Conservation (phyloP, 1,284 basidiomycete species). For the Kalmanozyma brasiliensis region DNA sequence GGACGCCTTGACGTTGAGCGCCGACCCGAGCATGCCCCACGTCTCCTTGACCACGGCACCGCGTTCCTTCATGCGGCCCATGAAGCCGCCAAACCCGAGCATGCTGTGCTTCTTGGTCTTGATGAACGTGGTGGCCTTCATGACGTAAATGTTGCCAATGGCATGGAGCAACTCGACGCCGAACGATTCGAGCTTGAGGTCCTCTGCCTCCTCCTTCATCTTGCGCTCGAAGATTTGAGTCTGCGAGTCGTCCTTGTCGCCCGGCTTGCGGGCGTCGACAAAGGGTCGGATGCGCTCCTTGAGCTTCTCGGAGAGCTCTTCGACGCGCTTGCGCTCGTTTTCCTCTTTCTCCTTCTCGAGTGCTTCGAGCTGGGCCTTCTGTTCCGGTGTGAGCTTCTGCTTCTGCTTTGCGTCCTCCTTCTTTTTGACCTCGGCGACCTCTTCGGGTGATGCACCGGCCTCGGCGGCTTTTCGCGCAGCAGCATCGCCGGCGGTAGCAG, state of each 20-base stretch:
- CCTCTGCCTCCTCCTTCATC: conserved; percentile 88
- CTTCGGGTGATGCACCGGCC: conserved; percentile 50
- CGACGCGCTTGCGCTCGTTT: conserved; percentile 63
- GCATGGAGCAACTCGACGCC: conserved; percentile 82
- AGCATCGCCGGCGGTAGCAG: conserved; percentile 40
- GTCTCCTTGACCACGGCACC: conserved; percentile 75
- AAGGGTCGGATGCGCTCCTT: conserved; percentile 67
- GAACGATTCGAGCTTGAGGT: conserved; percentile 97
- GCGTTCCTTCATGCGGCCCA: conserved; percentile 93
- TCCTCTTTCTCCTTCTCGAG: conserved; percentile 67
- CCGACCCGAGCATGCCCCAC: conserved; percentile 70
- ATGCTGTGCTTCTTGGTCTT: conserved; percentile 79
- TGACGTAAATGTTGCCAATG: conserved; percentile 80
- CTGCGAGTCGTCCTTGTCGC: conserved; percentile 85
- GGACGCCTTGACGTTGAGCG: conserved; percentile 72
- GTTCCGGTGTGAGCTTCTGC: conserved; percentile 80
- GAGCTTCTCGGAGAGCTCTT: conserved; percentile 63
- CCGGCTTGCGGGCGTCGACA: conserved; percentile 79
- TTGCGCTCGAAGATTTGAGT: conserved; percentile 74
- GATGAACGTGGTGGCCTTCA: conserved; percentile 90
- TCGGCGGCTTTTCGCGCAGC: conserved; percentile 61
- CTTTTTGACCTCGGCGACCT: conserved; percentile 54
- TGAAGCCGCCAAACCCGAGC: conserved; percentile 86
- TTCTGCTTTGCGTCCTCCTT: conserved; percentile 70
- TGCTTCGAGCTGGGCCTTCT: conserved; percentile 69